Base-by-base conservation (phyloP, 83 land plant species). In the Isoetes engelmannii region DNA sequence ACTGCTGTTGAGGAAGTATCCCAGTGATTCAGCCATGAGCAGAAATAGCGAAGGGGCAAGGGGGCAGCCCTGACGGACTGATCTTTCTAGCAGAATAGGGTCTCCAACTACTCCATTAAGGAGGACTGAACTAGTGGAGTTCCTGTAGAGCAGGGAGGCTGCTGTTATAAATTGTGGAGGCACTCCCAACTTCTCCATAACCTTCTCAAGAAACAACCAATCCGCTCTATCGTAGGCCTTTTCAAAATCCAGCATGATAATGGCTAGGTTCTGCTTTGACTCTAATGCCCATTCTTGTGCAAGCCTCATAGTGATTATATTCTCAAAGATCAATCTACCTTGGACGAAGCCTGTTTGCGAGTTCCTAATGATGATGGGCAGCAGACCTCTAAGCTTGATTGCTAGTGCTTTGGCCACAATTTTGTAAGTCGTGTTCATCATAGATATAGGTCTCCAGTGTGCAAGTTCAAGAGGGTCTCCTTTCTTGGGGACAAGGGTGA, bases 21-120 rank as follows among this genome's bases (percentile, higher is more conserved):
- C 57, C 28, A 70, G 9, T 5, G 57, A 18, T 50, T 70, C 45
- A 7, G 15, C 72, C 4, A 70, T 10, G 12, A 70, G 58, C 5
- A 70, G 71, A 37, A 5, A 59, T 5, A 70, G 41, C 15, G 42
- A 49, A 53, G 76, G 76, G 68, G 76, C 58, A 44, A 65, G 50
- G 76, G 74, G 76, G 73, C 63, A 74, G 55, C 44, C 68, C 42
- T 70, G 72, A 9, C 72, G 5, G 28, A 70, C 45, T 41, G 44
- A 18, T 19, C 72, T 7, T 10, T 17, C 17, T 13, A 70, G 3
- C 4, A 57, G 4, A 45, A 57, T 57, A 8, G 44, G 4, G 20
- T 10, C 10, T 4, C 47, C 5, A 9, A 70, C 6, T 5, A 70
- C 70, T 54, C 28, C 44, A n/a, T n/a, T n/a, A n/a, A n/a, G n/a